Base-by-base conservation (phyloP, 305 asterid genomes). In the Solanum aculeatissimum region DNA sequence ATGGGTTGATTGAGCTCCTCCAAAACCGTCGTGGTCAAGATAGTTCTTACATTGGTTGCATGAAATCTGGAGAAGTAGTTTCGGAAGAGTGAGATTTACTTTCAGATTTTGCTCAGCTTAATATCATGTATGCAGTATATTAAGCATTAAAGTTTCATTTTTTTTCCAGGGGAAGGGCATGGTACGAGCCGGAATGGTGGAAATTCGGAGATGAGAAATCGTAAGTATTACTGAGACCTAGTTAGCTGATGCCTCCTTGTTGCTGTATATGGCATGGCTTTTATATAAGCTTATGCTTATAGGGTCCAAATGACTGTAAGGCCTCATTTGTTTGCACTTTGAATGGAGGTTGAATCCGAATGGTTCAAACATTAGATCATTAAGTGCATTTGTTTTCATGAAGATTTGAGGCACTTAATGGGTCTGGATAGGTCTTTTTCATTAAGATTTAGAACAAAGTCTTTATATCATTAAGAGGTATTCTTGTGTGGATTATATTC, bases 151-250 rank as follows among this genome's bases (percentile, higher is more conserved):
- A 45, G 35, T 79, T 66, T 78, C 45, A 9, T 58, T 69, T 8
- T 47, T 65, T 83, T 89, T 89, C 87, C 98, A 96, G 98, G 93
- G 99, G 99, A 72, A 93, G 63, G 88, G 86, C 87, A 81, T 94
- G 99, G 99, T 96, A 93, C 55, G 99, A 96, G 86, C 97, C 99
- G 29, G 98, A 95, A 83, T 96, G 98, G 98, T 96, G 99, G 98
- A 96, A 96, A 91, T 96, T 96, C 85, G 98, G 99, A 83, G 98
- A 94, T 88, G 94, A 89, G 91, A 96, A 96, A 92, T 86, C 95
- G 99, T 96, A 93, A 94, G 96, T 89, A 40, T 60, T 18, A 14
- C 38, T n/a, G 65, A 77, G 65, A 51, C 47, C 82, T 77, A 75
- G 21, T 45, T 18, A 77, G 57, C 11, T 51, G 82, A 51, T 77